Percentiles rank a stretch among this genome's conserved stretches.
These are phyloP conservation scores for Gossypium mustelinum DNA, from an alignment of 345 rosid genomes.

Conservation along the genomic window DNA sequence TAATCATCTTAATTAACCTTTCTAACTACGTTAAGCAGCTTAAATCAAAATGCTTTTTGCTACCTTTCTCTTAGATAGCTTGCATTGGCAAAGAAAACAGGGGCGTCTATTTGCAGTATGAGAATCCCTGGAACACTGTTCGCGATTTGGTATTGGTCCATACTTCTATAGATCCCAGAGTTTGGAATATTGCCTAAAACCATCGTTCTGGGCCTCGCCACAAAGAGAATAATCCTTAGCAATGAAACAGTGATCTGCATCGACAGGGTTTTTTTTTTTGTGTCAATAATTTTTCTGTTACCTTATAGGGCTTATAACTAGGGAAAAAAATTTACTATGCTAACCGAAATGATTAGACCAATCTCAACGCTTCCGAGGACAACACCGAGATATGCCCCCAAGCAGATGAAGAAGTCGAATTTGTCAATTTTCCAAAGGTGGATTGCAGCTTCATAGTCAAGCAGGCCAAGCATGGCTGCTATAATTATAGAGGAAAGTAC, in stretches of 20 bases:
- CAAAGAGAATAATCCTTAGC: constrained; percentile 57
- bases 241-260: constrained; percentile 65
- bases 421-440: constrained; percentile 87
- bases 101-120: constrained; percentile 78
- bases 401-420: constrained; percentile 77
- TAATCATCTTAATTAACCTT: background rate
- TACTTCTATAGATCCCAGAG: constrained; percentile 65
- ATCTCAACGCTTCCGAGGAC: constrained; percentile 79
- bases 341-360: constrained; percentile 70
- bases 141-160: constrained; percentile 73
- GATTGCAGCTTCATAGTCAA: constrained; percentile 76
- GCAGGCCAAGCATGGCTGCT: constrained; percentile 86
- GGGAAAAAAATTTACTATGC: background rate
- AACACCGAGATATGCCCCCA: constrained; percentile 76
- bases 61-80: constrained; percentile 93
- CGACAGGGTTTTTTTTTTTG: background rate
- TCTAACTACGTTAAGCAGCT: background rate
- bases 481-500: constrained; percentile 83
- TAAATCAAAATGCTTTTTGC: background rate
- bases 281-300: background rate
- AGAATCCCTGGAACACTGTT: constrained; percentile 62
- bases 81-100: constrained; percentile 83
- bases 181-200: constrained; percentile 80
- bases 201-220: constrained; percentile 77
- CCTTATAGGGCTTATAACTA: no score